Percentiles rank a stretch among this genome's conserved stretches.
These are phyloP conservation scores for Cicer chorassanicum DNA, from an alignment of 306 rosid species.

Conservation along the genomic window DNA sequence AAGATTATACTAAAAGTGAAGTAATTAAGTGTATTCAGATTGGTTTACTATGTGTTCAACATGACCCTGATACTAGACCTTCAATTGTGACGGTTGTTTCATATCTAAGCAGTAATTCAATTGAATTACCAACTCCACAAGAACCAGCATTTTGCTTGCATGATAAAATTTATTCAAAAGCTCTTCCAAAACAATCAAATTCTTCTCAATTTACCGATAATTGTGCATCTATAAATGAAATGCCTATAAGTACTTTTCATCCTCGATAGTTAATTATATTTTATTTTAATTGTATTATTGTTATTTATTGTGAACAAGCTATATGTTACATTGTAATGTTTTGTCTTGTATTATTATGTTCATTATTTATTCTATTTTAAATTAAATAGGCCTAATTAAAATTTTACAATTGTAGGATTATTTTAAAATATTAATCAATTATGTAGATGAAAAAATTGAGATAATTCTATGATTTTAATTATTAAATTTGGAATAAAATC, in stretches of 20 bases:
- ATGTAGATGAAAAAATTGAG: too few species aligned
- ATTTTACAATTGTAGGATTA: too few species aligned
- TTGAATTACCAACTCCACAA: slow-evolving; percentile 8
- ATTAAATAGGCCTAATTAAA: too few species aligned
- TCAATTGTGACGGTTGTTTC: background rate
- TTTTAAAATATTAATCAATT: too few species aligned
- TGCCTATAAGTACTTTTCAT: background rate
- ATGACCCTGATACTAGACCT: background rate
- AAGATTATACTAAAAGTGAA: background rate
- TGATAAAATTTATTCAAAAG: background rate
- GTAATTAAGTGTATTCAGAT: background rate
- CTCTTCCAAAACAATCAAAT: background rate
- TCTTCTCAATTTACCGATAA: background rate
- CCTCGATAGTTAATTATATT: background rate
- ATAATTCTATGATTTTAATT: too few species aligned
- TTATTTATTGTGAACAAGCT: background rate
- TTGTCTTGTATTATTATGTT: too few species aligned
- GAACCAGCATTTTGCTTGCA: slow-evolving; percentile 3
- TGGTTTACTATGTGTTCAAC: slow-evolving; percentile 21
- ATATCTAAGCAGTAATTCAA: background rate
- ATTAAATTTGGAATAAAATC: too few species aligned
- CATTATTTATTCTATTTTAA: too few species aligned
- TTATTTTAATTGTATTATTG: background rate
- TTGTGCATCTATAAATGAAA: background rate
- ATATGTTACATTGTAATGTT: background rate